Conservation (phyloP, 1,284 basidiomycete species). For the Paramarasmius palmivorus region DNA sequence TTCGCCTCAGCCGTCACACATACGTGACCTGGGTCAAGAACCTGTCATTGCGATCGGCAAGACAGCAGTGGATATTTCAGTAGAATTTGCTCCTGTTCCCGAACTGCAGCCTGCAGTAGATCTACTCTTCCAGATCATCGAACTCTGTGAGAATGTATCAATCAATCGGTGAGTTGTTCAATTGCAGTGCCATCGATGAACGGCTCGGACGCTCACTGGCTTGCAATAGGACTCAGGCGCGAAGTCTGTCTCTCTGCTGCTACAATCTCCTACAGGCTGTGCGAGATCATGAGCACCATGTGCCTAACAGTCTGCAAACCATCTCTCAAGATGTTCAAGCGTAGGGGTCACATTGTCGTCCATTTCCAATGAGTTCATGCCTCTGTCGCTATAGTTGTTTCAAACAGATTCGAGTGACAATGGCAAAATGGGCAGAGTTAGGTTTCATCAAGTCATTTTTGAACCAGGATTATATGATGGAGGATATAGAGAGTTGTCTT, state of each 20-base stretch:
- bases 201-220: background rate
- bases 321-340: slow-evolving; percentile 8
- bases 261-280: slow-evolving; percentile 34
- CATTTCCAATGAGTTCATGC: background rate
- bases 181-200: background rate
- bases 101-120: slow-evolving; percentile 43
- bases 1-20: no score
- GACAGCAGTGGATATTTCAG: slow-evolving; percentile 40
- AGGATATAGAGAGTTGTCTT: slow-evolving; percentile 43
- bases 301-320: slow-evolving; percentile 14
- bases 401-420: slow-evolving; percentile 31
- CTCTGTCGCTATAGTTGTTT: slow-evolving; percentile 39
- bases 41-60: slow-evolving; percentile 26
- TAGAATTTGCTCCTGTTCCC: slow-evolving; percentile 49
- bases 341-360: slow-evolving; percentile 19
- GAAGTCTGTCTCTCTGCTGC: slow-evolving; percentile 45
- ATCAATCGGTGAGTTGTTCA: slow-evolving; percentile 42
- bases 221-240: slow-evolving; percentile 38
- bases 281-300: slow-evolving; percentile 27
- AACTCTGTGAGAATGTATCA: slow-evolving; percentile 43
- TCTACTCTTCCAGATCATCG: slow-evolving; percentile 34
- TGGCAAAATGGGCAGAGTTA: slow-evolving; percentile 42
- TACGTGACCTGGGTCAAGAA: no score
- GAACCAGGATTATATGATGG: slow-evolving; percentile 41
- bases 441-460: slow-evolving; percentile 39